Evolutionary conservation across 306 rosid genomes (phyloP).

Genomic region (Pueraria montana): DNA sequence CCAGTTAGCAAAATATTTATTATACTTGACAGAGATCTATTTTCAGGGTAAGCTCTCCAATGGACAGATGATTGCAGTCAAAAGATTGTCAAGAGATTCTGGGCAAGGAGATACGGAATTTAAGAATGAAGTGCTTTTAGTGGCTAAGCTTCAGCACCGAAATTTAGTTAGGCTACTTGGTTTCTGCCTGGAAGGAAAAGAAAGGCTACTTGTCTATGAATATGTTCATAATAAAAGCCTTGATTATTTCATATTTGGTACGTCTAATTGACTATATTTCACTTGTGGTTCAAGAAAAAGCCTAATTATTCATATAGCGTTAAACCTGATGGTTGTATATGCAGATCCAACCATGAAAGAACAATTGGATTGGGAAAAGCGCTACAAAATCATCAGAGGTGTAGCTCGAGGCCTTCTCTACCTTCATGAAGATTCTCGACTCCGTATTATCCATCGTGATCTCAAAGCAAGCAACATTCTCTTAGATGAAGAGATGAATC

Average conservation of each 20-base stretch:
- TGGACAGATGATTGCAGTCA: slow-evolving; percentile 6
- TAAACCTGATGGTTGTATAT: no score
- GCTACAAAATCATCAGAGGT: background rate
- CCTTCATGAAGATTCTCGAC: no score
- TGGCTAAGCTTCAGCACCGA: slow-evolving; percentile 27
- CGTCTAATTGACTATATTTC: no score
- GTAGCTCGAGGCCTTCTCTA: background rate
- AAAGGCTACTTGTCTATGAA: slow-evolving; percentile 15
- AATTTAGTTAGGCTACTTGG: slow-evolving; percentile 20
- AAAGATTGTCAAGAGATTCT: background rate
- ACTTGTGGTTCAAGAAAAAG: no score
- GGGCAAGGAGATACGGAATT: background rate
- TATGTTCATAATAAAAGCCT: no score
- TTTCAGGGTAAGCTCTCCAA: slow-evolving; percentile 14
- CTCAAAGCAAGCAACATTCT: background rate
- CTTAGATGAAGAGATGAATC: background rate
- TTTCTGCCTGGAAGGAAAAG: slow-evolving; percentile 18
- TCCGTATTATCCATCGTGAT: background rate
- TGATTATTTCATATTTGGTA: no score
- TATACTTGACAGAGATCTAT: background rate
- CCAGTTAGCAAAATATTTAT: background rate
- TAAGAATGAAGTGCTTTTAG: slow-evolving; percentile 21
- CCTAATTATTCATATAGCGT: no score
- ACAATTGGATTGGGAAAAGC: background rate
- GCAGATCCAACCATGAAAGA: background rate